phyloP scores from a whole-genome alignment of 164 flowering plant species.

The Dillenia turbinata region DNA sequence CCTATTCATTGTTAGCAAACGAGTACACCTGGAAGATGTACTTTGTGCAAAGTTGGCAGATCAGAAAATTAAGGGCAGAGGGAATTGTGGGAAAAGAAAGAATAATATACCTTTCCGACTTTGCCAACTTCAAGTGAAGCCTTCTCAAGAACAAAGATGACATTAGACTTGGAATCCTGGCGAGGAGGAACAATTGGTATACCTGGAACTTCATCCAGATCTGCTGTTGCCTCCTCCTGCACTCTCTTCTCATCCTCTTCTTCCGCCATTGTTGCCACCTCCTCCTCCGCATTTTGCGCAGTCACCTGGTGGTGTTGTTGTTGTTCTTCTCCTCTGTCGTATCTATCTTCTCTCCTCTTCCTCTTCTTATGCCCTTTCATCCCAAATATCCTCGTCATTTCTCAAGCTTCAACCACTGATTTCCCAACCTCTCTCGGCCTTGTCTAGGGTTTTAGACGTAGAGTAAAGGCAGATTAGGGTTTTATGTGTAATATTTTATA shows the following conservation, averaged over 20 bases:
- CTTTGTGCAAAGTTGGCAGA: neutral
- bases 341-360: slow-evolving; percentile 10
- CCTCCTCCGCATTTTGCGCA: neutral
- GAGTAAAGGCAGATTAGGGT: too few relatives aligned
- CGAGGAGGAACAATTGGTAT: slow-evolving; percentile 40
- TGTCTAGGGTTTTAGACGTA: too few relatives aligned
- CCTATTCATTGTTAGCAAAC: neutral
- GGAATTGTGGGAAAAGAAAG: neutral
- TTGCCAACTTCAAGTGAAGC: slow-evolving; percentile 86
- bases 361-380: slow-evolving; percentile 23
- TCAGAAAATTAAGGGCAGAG: neutral
- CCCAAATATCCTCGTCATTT: neutral
- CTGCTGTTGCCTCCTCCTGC: slow-evolving; percentile 15
- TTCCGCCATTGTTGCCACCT: neutral
- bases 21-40: too few relatives aligned
- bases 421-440: too few relatives aligned
- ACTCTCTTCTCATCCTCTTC: slow-evolving; percentile 11
- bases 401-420: too few relatives aligned
- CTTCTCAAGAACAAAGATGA: slow-evolving; percentile 71
- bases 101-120: slow-evolving; percentile 70
- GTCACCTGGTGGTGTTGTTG: neutral
- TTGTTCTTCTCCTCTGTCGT: slow-evolving; percentile 7
- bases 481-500: too few relatives aligned
- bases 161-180: slow-evolving; percentile 35
- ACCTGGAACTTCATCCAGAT: slow-evolving; percentile 34